Evolutionary conservation across 108 stramenopile genomes (phyloP), one percentile per base, ranked within the genome.

Genomic region (Heterococcus sp.): DNA sequence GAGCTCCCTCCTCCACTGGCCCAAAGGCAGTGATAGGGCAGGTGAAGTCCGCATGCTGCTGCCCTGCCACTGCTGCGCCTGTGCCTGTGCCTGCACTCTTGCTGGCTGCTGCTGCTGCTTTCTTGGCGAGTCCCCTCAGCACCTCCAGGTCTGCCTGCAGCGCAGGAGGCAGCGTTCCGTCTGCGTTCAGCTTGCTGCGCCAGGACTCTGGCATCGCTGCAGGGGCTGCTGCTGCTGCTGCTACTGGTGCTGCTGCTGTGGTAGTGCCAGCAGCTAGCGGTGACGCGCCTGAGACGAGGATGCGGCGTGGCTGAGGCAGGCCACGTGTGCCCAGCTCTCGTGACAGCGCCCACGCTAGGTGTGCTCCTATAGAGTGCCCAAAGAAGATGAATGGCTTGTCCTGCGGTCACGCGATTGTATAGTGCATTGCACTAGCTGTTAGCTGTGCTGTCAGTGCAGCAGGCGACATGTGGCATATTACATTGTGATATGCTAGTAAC

Each of bases 371-470:
- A 21, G 3, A 72, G 30, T 58, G 78, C 3, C 78, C 78, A 8
- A 64, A 71, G 71, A 79, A 79, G 26, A 70, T 70, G 58, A 79
- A 79, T 29, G 78, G 78, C 34, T 79, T 79, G 11, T 72, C 71
- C 46, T 58, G 46, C 21, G 8, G 46, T 8, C 21, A n/a, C n/a
- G n/a, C n/a, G n/a, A n/a, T n/a, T n/a, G n/a, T n/a, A n/a, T n/a
- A n/a, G n/a, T n/a, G n/a, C n/a, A n/a, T n/a, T n/a, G n/a, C n/a
- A n/a, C n/a, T n/a, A n/a, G n/a, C n/a, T n/a, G n/a, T n/a, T n/a
- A n/a, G n/a, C n/a, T n/a, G n/a, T n/a, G n/a, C n/a, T n/a, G n/a
- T n/a, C n/a, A n/a, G n/a, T n/a, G n/a, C n/a, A n/a, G n/a, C n/a
- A n/a, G n/a, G n/a, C n/a, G n/a, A n/a, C n/a, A n/a, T n/a, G n/a